phyloP scores from a whole-genome alignment of 164 flowering plant genomes.

The Aristolochia californica region DNA sequence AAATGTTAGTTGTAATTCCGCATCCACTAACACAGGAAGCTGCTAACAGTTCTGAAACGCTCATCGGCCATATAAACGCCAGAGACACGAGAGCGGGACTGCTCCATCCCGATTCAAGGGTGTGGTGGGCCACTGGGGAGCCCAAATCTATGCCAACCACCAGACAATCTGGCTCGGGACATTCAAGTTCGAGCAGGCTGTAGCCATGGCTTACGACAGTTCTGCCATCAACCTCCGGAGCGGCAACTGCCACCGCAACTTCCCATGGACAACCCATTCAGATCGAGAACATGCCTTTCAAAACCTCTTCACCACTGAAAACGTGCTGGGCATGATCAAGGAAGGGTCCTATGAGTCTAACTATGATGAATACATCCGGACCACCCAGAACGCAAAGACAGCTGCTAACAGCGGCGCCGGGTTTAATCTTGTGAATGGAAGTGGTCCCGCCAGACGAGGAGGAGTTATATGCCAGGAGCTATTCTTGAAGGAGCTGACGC shows the following conservation, averaged over 20 bases:
- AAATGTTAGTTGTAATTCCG: no score
- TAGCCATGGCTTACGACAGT: constrained; percentile 63
- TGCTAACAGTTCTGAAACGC: constrained; percentile 22
- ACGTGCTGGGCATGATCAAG: constrained; percentile 44
- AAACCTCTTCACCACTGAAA: constrained; percentile 16
- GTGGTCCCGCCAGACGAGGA: background rate
- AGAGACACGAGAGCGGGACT: constrained; percentile 9
- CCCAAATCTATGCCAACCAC: constrained; percentile 56
- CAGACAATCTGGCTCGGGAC: constrained; percentile 63
- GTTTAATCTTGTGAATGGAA: background rate
- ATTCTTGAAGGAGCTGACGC: constrained; percentile 80
- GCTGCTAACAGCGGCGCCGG: constrained; percentile 2
- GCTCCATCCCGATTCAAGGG: constrained; percentile 39
- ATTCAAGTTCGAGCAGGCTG: constrained; percentile 45
- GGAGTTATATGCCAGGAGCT: constrained; percentile 25
- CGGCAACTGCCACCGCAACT: constrained; percentile 37
- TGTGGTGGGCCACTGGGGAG: constrained; percentile 66
- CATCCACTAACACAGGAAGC: background rate
- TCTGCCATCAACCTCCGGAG: constrained; percentile 41
- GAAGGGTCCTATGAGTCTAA: constrained; percentile 43
- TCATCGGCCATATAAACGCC: constrained; percentile 12
- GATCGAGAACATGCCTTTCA: constrained; percentile 37
- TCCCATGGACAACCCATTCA: constrained; percentile 29
- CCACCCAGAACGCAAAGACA: constrained; percentile 1
- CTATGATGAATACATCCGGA: constrained; percentile 22